Evolutionary conservation across 2,329 filamentous ascomycete genomes (phyloP).

Genomic region (Sclerotinia spermophila): DNA sequence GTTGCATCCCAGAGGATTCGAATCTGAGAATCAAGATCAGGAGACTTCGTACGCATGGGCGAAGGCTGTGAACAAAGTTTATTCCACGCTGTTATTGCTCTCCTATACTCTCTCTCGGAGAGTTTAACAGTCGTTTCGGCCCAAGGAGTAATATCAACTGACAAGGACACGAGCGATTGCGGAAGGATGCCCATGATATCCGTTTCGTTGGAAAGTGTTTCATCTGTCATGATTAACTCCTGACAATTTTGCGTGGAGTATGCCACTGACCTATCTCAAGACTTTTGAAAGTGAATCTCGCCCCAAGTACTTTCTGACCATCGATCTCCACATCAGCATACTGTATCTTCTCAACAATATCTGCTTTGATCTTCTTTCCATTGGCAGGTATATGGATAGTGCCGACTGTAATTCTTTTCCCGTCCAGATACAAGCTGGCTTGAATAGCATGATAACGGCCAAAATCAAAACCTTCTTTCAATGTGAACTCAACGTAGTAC

Average conservation of each 20-base stretch:
- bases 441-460: background rate
- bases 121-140: background rate
- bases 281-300: background rate
- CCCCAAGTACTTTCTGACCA: background rate
- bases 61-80: no score
- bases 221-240: background rate
- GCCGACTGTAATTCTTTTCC: background rate
- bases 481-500: slow-evolving; percentile 8
- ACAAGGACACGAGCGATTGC: background rate
- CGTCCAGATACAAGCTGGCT: background rate
- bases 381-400: background rate
- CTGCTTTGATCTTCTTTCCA: background rate
- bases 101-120: background rate
- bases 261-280: background rate
- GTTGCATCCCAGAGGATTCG: background rate
- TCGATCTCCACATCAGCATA: background rate
- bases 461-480: slow-evolving; percentile 12
- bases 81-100: background rate
- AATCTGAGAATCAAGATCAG: no score
- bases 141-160: no score
- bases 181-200: background rate
- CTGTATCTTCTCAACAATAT: background rate
- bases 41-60: no score
- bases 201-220: background rate
- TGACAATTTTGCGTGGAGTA: no score